Evolutionary conservation across 495 filamentous ascomycete species (phyloP), one percentile per base, ranked within the genome.

Genomic region (Sabuloglossum arenarium): DNA sequence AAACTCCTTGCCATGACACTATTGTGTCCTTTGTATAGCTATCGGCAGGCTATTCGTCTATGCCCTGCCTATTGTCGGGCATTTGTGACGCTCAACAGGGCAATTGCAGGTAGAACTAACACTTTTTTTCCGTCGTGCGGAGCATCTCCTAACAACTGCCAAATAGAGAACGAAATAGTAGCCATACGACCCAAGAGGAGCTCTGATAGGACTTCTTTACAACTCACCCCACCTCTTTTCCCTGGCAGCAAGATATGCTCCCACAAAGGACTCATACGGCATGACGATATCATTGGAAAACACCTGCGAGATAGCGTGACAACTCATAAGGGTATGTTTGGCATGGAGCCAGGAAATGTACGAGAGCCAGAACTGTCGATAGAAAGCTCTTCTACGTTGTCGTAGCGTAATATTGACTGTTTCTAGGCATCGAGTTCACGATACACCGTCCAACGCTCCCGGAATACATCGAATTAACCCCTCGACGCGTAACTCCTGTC

Each of bases 401-500:
- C 5, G 23, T 53, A 31, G 51, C 4, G 46, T n/a, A n/a, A 57
- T 43, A 11, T 46, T 53, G 6, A 46, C 30, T 34, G 25, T 19
- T 19, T 56, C 16, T 28, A 73, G 73, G 73, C 11, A 61, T 61
- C 0, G 67, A 71, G 21, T 76, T 75, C 56, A 71, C 79, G 58
- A 64, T 84, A 30, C 73, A 73, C 29, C 72, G 74, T 37, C 83
- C 85, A 8, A 81, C 79, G 0, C 65, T 88, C 16, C 81, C 78
- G 45, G 81, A 88, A 66, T 88, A 87, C 63, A 75, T 86, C 28
- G 68, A 73, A 11, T 63, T 78, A 32, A 79, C 74, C 34, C 76
- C 76, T 57, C 72, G 85, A 24, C 59, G 79, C 10, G 84, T 87
- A 21, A 87, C 85, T 52, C 85, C 85, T 59, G 82, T 85, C 70